Evolutionary conservation across 2,329 filamentous ascomycete genomes (phyloP), one percentile per base, ranked within the genome.

Genomic region (Didymella exigua): DNA sequence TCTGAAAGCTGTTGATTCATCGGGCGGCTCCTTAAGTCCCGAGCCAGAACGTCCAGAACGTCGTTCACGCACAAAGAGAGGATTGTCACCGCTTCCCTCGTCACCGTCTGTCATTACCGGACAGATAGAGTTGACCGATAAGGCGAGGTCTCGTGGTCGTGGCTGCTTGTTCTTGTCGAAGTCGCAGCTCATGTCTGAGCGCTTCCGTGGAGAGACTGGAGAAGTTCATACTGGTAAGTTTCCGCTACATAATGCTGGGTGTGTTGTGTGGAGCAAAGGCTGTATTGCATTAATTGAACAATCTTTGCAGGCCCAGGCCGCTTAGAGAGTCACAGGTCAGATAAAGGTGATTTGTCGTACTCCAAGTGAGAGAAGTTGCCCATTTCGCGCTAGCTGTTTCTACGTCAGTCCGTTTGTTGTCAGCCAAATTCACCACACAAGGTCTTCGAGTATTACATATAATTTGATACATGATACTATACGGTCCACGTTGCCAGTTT

Each of bases 401-500:
- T n/a, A 4, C 4, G 13, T 38, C 21, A 36, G 46, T 37, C 18
- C 33, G 6, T 18, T 9, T 16, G 19, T 16, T 18, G 14, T 41
- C 23, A 40, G 36, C 42, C 21, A 16, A 18, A 4, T 10, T 27
- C 36, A 42, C 37, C 9, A 27, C 9, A 34, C 2, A n/a, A 4
- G 5, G 7, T 21, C n/a, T 33, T 41, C 23, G 30, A 18, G 45
- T 55, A 33, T 50, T 55, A 55, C 52, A 51, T 21, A 44, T 38
- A 37, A 43, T 47, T 38, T 52, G 31, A 51, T 48, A 48, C 48
- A 56, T 43, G 37, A 24, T 46, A 51, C 37, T 44, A 44, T 38
- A 26, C 40, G 11, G 6, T 43, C 18, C 26, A 19, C 13, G 9
- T 26, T 27, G 47, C 36, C 40, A 31, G 18, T 33, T 42, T 49